These are phyloP conservation scores for Botryosphaeria agaves DNA, from an alignment of 2,329 filamentous ascomycete species.

Conservation along the genomic window DNA sequence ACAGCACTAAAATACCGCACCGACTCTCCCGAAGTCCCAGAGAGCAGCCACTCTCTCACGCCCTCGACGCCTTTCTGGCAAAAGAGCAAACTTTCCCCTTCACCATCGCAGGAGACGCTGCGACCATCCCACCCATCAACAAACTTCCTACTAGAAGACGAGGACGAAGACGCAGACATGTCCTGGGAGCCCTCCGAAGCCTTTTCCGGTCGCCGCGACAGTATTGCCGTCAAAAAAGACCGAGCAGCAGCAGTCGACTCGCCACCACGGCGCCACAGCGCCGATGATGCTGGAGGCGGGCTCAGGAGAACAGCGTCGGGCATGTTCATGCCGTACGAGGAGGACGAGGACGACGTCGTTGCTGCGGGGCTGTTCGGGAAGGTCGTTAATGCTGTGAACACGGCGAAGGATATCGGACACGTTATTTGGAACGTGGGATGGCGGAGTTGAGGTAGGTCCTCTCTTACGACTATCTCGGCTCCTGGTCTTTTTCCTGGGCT, in stretches of 20 bases:
- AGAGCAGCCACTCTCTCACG: constrained; percentile 24
- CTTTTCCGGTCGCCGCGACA: constrained; percentile 16
- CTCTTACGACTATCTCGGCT: too few relatives aligned
- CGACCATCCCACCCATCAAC: constrained; percentile 50
- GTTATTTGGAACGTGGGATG: constrained; percentile 52
- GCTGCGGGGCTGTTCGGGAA: constrained; percentile 52
- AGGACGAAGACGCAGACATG: constrained; percentile 30
- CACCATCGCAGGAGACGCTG: constrained; percentile 68
- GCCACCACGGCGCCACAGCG: too few relatives aligned
- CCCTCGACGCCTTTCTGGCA: constrained; percentile 26
- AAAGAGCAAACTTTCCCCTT: constrained; percentile 41
- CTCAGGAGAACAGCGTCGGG: constrained; percentile 69
- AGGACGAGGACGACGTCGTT: constrained; percentile 44
- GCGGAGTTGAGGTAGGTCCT: constrained; percentile 25
- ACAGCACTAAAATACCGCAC: constrained; percentile 75
- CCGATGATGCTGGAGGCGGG: constrained; percentile 30
- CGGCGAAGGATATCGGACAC: constrained; percentile 44
- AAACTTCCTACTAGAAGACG: constrained; percentile 40
- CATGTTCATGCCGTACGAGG: constrained; percentile 82
- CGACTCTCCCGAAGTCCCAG: constrained; percentile 51
- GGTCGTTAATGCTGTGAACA: constrained; percentile 62
- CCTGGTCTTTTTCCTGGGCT: constrained; percentile 8
- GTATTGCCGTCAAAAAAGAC: constrained; percentile 16
- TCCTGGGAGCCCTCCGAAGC: constrained; percentile 25
- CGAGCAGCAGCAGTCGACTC: too few relatives aligned